Evolutionary conservation across 495 filamentous ascomycete species (phyloP).

Genomic region (Pyronema domesticum): DNA sequence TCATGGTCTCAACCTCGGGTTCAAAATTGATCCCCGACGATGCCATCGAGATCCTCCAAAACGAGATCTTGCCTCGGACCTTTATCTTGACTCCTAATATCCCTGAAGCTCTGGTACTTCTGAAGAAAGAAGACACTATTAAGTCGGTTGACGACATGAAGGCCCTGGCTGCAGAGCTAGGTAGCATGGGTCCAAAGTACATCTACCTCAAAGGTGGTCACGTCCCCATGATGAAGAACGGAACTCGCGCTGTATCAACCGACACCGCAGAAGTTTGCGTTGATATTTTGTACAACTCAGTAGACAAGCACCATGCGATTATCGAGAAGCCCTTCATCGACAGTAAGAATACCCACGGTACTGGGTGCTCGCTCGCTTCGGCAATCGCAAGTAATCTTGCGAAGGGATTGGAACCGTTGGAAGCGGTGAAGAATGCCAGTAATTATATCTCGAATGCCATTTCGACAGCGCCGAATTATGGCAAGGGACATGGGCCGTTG

Average conservation of each 20-base stretch:
- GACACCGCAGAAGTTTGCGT: conserved; percentile 47
- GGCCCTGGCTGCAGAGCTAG: conserved; percentile 45
- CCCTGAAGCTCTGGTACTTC: conserved; percentile 63
- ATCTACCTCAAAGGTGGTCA: conserved; percentile 89
- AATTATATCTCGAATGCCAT: conserved; percentile 75
- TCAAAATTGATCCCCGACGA: conserved; percentile 52
- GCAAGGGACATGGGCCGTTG: conserved; percentile 70
- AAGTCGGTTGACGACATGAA: conserved; percentile 38
- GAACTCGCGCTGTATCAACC: conserved; percentile 30
- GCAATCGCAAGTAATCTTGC: conserved; percentile 80
- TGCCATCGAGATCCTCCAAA: conserved; percentile 46
- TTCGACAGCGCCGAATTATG: conserved; percentile 51
- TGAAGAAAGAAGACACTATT: conserved; percentile 37
- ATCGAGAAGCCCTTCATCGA: conserved; percentile 51
- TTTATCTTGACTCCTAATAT: conserved; percentile 83
- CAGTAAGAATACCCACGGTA: conserved; percentile 79
- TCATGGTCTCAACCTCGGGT: conserved; percentile 84
- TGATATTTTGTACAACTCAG: conserved; percentile 50
- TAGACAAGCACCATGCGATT: conserved; percentile 32
- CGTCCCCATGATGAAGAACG: conserved; percentile 52
- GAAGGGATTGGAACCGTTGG: conserved; percentile 35
- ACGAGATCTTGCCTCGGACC: conserved; percentile 52
- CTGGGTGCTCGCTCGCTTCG: conserved; percentile 85
- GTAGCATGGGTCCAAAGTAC: conserved; percentile 51
- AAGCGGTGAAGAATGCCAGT: conserved; percentile 53